Evolutionary conservation across 495 filamentous ascomycete species (phyloP).

Genomic region (Penicilliopsis zonata): DNA sequence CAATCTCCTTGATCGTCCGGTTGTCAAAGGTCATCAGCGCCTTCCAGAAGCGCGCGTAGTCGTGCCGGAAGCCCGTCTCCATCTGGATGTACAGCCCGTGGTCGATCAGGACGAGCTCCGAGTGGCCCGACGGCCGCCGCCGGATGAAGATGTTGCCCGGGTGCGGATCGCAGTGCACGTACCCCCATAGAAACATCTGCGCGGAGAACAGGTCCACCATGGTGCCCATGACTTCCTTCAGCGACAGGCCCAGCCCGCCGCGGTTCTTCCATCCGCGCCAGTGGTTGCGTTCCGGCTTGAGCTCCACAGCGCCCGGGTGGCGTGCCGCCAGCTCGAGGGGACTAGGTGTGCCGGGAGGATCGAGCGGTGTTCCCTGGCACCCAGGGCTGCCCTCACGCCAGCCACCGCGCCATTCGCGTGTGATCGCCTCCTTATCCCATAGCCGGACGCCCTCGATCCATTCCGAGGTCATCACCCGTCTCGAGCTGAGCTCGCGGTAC

Average conservation of each 20-base stretch:
- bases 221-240: slow-evolving; percentile 84
- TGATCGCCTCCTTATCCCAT: slow-evolving; percentile 77
- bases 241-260: slow-evolving; percentile 70
- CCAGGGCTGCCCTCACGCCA: slow-evolving; percentile 65
- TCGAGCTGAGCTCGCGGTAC: slow-evolving; percentile 69
- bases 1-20: slow-evolving; percentile 56
- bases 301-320: slow-evolving; percentile 30
- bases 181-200: slow-evolving; percentile 93
- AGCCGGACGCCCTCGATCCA: slow-evolving; percentile 93
- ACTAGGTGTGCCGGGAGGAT: slow-evolving; percentile 26
- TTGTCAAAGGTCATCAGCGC: slow-evolving; percentile 90
- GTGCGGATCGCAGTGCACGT: slow-evolving; percentile 91
- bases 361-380: slow-evolving; percentile 54
- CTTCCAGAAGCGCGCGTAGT: slow-evolving; percentile 93
- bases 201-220: slow-evolving; percentile 93
- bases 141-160: slow-evolving; percentile 96
- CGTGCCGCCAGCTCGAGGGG: slow-evolving; percentile 22
- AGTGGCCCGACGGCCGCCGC: slow-evolving; percentile 63
- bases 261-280: slow-evolving; percentile 61
- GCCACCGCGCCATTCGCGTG: slow-evolving; percentile 62
- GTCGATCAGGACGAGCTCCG: slow-evolving; percentile 91
- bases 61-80: slow-evolving; percentile 67
- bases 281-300: slow-evolving; percentile 69
- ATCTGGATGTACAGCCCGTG: slow-evolving; percentile 93
- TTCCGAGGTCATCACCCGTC: slow-evolving; percentile 83